phyloP scores from a whole-genome alignment of 1,284 basidiomycete genomes.

The Cystobasidiaceae sp. region DNA sequence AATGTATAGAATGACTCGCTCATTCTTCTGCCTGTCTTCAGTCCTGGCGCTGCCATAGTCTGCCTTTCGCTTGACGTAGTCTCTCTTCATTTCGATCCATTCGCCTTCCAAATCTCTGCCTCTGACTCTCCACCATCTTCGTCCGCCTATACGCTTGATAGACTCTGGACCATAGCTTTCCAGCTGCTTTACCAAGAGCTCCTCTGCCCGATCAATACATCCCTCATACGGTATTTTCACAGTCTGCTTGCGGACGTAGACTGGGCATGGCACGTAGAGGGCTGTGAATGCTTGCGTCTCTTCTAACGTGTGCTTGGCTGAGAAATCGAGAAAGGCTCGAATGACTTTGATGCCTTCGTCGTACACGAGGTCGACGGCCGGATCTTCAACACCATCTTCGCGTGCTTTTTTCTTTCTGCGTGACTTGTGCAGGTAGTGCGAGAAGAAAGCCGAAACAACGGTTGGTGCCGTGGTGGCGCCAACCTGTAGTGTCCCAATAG shows the following conservation, averaged over 20 bases:
- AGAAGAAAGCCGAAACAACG: slow-evolving; percentile 32
- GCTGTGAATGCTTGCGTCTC: slow-evolving; percentile 49
- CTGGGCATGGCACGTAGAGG: slow-evolving; percentile 30
- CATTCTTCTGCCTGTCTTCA: slow-evolving; percentile 27
- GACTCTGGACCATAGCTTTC: slow-evolving; percentile 43
- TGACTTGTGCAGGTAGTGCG: slow-evolving; percentile 32
- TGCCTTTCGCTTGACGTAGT: slow-evolving; percentile 43
- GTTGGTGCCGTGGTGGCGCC: slow-evolving; percentile 16
- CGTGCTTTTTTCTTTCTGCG: slow-evolving; percentile 27
- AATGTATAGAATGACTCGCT: slow-evolving; percentile 48
- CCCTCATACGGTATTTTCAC: slow-evolving; percentile 45
- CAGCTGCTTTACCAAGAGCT: slow-evolving; percentile 47
- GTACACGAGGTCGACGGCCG: slow-evolving; percentile 37
- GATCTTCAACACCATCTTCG: slow-evolving; percentile 23
- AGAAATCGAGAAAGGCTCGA: slow-evolving; percentile 35
- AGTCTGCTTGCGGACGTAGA: slow-evolving; percentile 46
- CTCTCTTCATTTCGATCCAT: slow-evolving; percentile 49
- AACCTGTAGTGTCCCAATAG: slow-evolving; percentile 7
- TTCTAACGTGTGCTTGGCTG: slow-evolving; percentile 44
- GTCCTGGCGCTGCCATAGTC: slow-evolving; percentile 14
- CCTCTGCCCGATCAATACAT: slow-evolving; percentile 45
- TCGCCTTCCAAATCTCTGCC: slow-evolving; percentile 41
- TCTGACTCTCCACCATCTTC: slow-evolving; percentile 40
- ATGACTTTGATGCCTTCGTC: slow-evolving; percentile 40
- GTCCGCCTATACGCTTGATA: slow-evolving; percentile 43